These are phyloP conservation scores for Phylloporus sp. DNA, from an alignment of 768 basidiomycete species.

Conservation along the genomic window DNA sequence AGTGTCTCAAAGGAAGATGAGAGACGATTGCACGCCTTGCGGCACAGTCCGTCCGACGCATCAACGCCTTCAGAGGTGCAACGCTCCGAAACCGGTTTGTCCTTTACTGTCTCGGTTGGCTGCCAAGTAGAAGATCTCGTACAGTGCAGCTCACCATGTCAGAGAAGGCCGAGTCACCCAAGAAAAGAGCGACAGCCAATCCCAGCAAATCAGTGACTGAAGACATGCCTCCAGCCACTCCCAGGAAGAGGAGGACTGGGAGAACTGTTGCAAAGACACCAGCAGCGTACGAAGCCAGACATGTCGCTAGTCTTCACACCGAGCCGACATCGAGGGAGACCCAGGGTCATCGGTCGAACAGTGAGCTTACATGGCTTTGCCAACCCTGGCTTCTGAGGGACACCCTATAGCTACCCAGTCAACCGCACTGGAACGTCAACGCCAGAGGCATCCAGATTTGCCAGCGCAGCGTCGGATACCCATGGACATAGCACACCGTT, in stretches of 20 bases:
- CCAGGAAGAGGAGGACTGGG: conserved; percentile 29
- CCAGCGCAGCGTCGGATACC: conserved; percentile 25
- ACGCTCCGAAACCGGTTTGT: conserved; percentile 28
- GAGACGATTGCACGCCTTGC: conserved; percentile 6
- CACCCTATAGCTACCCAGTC: conserved; percentile 15
- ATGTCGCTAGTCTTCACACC: conserved; percentile 8
- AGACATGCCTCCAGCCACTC: conserved; percentile 10
- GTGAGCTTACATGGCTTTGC: conserved; percentile 15
- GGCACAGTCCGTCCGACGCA: conserved; percentile 17
- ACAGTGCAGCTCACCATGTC: conserved; percentile 21
- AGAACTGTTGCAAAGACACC: conserved; percentile 10
- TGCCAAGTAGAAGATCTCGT: conserved; percentile 7
- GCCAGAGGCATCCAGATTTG: conserved; percentile 20
- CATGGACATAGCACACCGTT: conserved; percentile 24
- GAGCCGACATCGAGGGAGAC: conserved; percentile 13
- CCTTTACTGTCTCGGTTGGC: conserved; percentile 12
- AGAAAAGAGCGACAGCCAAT: conserved; percentile 22
- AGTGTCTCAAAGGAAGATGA: too few relatives aligned
- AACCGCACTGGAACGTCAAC: conserved; percentile 23
- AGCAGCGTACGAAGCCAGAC: conserved; percentile 11
- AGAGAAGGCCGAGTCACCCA: conserved; percentile 21
- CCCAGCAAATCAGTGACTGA: conserved; percentile 12
- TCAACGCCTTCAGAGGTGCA: conserved; percentile 12
- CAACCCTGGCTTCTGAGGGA: conserved; percentile 8
- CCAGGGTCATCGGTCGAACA: conserved; percentile 28